phyloP scores from a whole-genome alignment of 2,329 filamentous ascomycete genomes.

The Colletotrichum sp. region DNA sequence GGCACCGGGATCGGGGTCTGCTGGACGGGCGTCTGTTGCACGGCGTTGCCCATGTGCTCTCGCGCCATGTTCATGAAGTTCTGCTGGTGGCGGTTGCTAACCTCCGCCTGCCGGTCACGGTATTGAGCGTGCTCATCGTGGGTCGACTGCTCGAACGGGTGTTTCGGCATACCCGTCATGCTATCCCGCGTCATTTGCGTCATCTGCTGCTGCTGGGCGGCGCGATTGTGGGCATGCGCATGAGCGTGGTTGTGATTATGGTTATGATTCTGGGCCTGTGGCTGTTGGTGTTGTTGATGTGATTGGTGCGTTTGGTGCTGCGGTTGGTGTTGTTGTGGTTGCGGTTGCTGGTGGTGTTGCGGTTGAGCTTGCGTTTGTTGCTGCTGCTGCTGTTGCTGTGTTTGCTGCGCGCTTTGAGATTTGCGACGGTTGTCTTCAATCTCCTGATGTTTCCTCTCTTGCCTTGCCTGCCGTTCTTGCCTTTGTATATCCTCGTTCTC shows the following conservation, averaged over 20 bases:
- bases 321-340: slow-evolving; percentile 21
- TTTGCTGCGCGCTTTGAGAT: slow-evolving; percentile 29
- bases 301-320: slow-evolving; percentile 24
- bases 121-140: slow-evolving; percentile 23
- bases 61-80: slow-evolving; percentile 15
- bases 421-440: slow-evolving; percentile 38
- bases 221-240: not conserved
- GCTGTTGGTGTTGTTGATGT: slow-evolving; percentile 9
- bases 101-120: slow-evolving; percentile 14
- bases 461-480: slow-evolving; percentile 40
- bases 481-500: slow-evolving; percentile 50
- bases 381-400: slow-evolving; percentile 22
- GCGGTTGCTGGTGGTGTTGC: slow-evolving; percentile 23
- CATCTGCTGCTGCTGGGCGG: slow-evolving; percentile 12
- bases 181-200: slow-evolving; percentile 18
- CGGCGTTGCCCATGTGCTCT: slow-evolving; percentile 17
- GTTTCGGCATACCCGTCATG: slow-evolving; percentile 15
- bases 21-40: slow-evolving; percentile 18
- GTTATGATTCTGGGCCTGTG: slow-evolving; percentile 3
- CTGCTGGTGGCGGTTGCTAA: slow-evolving; percentile 1
- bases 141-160: slow-evolving; percentile 18
- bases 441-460: slow-evolving; percentile 41
- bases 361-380: slow-evolving; percentile 5
- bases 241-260: slow-evolving; percentile 1
- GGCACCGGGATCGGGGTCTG: slow-evolving; percentile 23